Base-by-base conservation (phyloP, 805 yeast species). In the Saccharomycopsis sp. region DNA sequence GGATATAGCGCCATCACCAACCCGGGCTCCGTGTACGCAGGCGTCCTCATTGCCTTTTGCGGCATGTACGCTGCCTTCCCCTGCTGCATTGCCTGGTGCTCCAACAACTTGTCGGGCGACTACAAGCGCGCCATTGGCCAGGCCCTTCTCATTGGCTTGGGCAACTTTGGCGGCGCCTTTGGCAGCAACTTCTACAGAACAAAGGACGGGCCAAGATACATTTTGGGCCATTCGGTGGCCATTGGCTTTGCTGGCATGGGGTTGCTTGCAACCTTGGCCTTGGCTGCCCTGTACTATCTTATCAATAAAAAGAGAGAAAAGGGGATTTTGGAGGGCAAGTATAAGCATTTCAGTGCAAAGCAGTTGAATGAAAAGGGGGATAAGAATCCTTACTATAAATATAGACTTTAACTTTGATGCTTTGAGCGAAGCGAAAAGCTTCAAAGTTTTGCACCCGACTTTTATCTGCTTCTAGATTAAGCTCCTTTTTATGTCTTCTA, bases 321-420 rank as follows among this genome's bases (percentile, higher is more conserved):
- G 16, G 60, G 55, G 31, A 46, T 61, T 29, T 38, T 48, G 16
- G 53, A 53, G 20, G 69, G 68, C 1, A 51, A 49, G 25, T 64
- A 55, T 42, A 63, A 56, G 38, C 49, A 46, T 6, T 46, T 48
- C 34, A 48, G 56, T 4, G 55, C 51, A 19, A 46, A 48, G 19
- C 58, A 64, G 36, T 50, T 65, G 34, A 45, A 55, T 9, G 56
- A 53, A 35, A 52, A 64, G 65, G 71, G 71, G 16, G 71, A 67
- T 51, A 60, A 59, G 46, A 60, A 60, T 36, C 71, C 72, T 1
- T 57, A 58, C 34, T 67, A 58, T 44, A 50, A 52, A 15, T 67
- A 67, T 46, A 36, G 49, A 17, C 25, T 43, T n/a, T 45, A 22
- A 38, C n/a, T 25, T 9, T 25, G n/a, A 25, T 25, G 27, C 9